These are phyloP conservation scores for Stephania cephalantha DNA, from an alignment of 164 flowering plant species.

Conservation along the genomic window DNA sequence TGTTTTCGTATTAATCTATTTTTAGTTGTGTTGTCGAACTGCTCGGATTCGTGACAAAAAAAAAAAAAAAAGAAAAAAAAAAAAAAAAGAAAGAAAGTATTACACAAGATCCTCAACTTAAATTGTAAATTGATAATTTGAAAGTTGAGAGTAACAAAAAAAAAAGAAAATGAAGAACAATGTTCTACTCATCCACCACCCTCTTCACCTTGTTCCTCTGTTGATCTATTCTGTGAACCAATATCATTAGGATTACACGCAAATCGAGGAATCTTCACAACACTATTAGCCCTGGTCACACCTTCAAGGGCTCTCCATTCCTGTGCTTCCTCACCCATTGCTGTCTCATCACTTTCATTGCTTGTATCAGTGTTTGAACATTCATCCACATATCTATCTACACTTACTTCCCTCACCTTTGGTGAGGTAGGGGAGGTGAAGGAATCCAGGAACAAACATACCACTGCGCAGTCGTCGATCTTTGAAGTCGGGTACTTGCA, in stretches of 20 bases:
- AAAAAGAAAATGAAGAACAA: not conserved
- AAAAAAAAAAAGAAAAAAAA: no score
- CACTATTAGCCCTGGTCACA: slow-evolving; percentile 23
- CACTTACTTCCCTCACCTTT: slow-evolving; percentile 2
- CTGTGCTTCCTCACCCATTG: slow-evolving; percentile 3
- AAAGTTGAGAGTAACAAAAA: no score
- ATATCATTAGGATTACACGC: not conserved
- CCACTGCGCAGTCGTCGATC: slow-evolving; percentile 67
- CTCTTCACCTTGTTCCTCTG: not conserved
- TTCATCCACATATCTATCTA: not conserved
- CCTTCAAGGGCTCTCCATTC: slow-evolving; percentile 31
- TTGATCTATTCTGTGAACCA: not conserved
- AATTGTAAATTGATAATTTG: no score
- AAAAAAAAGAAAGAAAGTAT: no score
- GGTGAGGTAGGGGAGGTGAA: slow-evolving; percentile 17
- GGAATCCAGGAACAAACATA: slow-evolving; percentile 56
- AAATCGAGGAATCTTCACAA: slow-evolving; percentile 27
- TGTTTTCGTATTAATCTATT: no score
- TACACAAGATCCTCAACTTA: no score
- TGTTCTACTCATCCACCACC: not conserved
- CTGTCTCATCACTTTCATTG: slow-evolving; percentile 9
- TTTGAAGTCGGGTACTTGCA: slow-evolving; percentile 49
- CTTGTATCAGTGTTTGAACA: slow-evolving; percentile 2
- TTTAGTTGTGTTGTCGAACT: no score
- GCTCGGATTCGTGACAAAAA: no score